Conservation (phyloP, 2,329 filamentous ascomycete species). For the Exophiala xenobiotica region DNA sequence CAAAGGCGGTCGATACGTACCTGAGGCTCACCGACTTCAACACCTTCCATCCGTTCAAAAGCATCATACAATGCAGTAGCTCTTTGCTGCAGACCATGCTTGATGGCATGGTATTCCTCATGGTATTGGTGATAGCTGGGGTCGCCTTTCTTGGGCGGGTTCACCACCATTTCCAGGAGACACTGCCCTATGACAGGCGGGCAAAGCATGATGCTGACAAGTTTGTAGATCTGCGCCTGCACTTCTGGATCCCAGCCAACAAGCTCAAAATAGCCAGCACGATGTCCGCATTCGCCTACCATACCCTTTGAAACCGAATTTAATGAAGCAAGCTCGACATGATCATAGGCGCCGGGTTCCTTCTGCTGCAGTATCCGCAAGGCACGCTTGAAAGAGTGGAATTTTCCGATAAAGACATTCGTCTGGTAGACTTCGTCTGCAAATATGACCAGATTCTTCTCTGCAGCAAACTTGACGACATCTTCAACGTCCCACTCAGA, state of each 20-base stretch:
- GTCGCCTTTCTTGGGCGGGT: constrained; percentile 81
- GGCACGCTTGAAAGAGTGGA: constrained; percentile 91
- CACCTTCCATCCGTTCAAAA: constrained; percentile 93
- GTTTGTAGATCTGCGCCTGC: constrained; percentile 95
- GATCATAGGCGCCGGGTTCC: constrained; percentile 72
- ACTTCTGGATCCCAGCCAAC: constrained; percentile 83
- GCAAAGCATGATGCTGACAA: constrained; percentile 94
- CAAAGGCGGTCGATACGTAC: constrained; percentile 42
- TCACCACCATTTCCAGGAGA: constrained; percentile 95
- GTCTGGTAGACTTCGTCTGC: constrained; percentile 99
- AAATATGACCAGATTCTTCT: constrained; percentile 83
- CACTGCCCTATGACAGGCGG: constrained; percentile 95
- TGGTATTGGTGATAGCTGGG: constrained; percentile 82
- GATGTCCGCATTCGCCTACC: constrained; percentile 97
- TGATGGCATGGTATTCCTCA: constrained; percentile 81
- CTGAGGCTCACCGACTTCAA: constrained; percentile 80
- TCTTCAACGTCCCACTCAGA: constrained; percentile 73
- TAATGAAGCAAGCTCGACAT: constrained; percentile 83
- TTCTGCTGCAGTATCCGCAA: constrained; percentile 76
- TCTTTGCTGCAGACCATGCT: constrained; percentile 71
- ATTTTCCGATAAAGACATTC: constrained; percentile 90
- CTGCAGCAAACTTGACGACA: constrained; percentile 82
- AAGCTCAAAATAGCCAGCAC: constrained; percentile 96
- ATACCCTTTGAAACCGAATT: constrained; percentile 97
- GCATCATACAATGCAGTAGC: constrained; percentile 84